Evolutionary conservation across 805 yeast species (phyloP), one percentile per base, ranked within the genome.

Genomic region (Wickerhamomyces silvicola): DNA sequence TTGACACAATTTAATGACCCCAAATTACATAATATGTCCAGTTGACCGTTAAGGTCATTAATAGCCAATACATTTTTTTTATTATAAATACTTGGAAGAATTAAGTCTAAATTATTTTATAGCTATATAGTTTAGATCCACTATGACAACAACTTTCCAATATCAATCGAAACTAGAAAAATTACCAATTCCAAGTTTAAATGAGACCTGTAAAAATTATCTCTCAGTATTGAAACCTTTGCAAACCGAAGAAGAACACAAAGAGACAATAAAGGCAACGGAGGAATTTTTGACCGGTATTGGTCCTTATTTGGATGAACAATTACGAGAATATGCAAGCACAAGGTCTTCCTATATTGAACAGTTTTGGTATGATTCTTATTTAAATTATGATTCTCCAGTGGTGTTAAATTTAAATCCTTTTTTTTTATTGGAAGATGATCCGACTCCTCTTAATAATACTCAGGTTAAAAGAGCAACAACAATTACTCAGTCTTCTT

Each of bases 341-440:
- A 61, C 78, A 11, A 63, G 85, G 40, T 76, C 82, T 30, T 80
- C 94, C 2, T 87, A 82, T 55, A 87, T 87, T 41, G 96, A 87
- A 58, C 94, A 87, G 56, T 87, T 87, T 56, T 87, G 96, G 96
- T 87, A 75, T 57, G 96, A 87, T 53, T 76, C 95, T 1, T 87
- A 87, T 56, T 66, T 87, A 43, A 79, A 79, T 55, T 84, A 82
- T 55, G 96, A 87, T 56, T 78, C 84, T 9, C 87, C 92, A 0
- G 95, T 87, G 24, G 97, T 87, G n/a, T 67, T 87, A 40, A 87
- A 87, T 57, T 70, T 87, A 46, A 87, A 87, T 50, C 97, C 97
- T 0, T 87, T 84, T 52, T 86, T 87, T 56, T 72, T 86, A 46
- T 68, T 87, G 39, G 95, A 87, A 54, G 96, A 87, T 51, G 96